These are phyloP conservation scores for Dryas drummondii DNA, from an alignment of 306 rosid species.

Conservation along the genomic window DNA sequence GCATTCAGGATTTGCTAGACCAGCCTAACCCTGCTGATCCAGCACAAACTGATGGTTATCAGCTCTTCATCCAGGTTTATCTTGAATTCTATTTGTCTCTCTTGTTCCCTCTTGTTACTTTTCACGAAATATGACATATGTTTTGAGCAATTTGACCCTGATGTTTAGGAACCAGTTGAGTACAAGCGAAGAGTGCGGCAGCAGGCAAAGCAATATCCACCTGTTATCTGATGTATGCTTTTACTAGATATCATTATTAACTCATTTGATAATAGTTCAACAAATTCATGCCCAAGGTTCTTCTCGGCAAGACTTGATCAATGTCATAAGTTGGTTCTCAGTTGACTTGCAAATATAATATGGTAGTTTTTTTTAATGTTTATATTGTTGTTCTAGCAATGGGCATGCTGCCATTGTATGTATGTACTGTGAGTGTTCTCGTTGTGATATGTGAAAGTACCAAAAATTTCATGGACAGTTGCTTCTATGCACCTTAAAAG, in stretches of 20 bases:
- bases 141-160: conserved; percentile 2
- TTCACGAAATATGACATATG: conserved; percentile 9
- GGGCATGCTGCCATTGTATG: neutral
- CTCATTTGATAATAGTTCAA: neutral
- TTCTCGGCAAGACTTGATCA: conserved; percentile 3
- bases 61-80: conserved; percentile 79
- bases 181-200: conserved; percentile 73
- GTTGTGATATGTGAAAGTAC: neutral
- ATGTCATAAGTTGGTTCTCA: neutral
- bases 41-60: conserved; percentile 92
- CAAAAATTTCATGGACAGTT: too few species aligned
- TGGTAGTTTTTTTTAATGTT: neutral
- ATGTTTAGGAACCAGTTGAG: conserved; percentile 62
- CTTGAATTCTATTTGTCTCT: neutral
- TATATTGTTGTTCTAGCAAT: neutral
- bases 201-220: conserved; percentile 81
- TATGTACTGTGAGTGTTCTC: neutral
- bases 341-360: neutral
- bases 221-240: conserved; percentile 45
- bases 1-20: conserved; percentile 85
- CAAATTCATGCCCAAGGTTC: neutral
- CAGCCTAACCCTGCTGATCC: conserved; percentile 93
- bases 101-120: neutral
- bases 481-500: neutral
- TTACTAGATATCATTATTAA: neutral